Base-by-base conservation (phyloP, 176 grass and related monocot genomes). In the Canna indica region DNA sequence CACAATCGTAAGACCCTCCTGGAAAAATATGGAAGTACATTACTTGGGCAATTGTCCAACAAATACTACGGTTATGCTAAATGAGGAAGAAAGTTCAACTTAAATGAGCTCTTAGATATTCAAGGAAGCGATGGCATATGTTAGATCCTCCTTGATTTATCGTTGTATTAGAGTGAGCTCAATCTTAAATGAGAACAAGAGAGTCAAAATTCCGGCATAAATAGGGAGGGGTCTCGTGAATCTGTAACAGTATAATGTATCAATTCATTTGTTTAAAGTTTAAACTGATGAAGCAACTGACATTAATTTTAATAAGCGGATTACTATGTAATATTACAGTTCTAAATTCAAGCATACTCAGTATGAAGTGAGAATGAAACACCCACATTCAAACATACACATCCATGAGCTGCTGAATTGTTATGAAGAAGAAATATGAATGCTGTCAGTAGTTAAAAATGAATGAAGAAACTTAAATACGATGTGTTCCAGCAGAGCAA, bases 1-100 rank as follows among this genome's bases (percentile, higher is more conserved):
- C 68, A 99, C 86, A 68, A 90, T 99, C 69, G 84, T 87, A 72
- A 88, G 87, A 65, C 86, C 94, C 82, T 92, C 94, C 94, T 99
- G 82, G 39, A 65, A 13, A 82, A 33, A 70, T 57, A 41, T 41
- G 46, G 36, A 67, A 68, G 47, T 68, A 73, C 27, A 36, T 47
- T 71, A 39, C 24, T 69, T 35, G 29, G 31, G 47, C 36, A 9
- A 57, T 42, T 29, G 10, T 18, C 5, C 60, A 20, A 58, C n/a
- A 60, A 17, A 14, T 1, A 36, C 20, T 47, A 17, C 9, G 33
- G 16, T 28, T 31, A 25, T 31, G 33, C 34, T 35, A 12, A 31
- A 20, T 36, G 34, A 3, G 10, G 6, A 64, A 66, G 35, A 66
- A 39, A 36, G 24, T 13, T 3, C 20, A 12, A 38, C 8, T 33